These are phyloP conservation scores for Myriangium duriaei DNA, from an alignment of 2,329 filamentous ascomycete species.

Conservation along the genomic window DNA sequence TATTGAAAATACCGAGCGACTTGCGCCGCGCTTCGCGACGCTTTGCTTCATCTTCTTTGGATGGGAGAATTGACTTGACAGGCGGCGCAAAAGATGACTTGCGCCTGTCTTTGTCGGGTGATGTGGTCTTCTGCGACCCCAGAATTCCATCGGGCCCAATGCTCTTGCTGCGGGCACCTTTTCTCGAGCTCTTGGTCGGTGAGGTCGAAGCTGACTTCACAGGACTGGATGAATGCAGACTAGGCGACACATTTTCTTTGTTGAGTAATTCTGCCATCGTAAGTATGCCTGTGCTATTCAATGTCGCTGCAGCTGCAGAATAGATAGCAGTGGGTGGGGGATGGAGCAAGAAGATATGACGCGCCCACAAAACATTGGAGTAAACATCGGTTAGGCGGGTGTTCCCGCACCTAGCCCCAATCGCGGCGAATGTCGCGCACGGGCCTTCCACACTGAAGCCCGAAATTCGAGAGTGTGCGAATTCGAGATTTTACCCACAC, in stretches of 20 bases:
- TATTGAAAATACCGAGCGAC: conserved; percentile 50
- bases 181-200: conserved; percentile 39
- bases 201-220: conserved; percentile 13
- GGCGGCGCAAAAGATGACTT: conserved; percentile 43
- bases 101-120: conserved; percentile 46
- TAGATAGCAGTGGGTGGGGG: conserved; percentile 7
- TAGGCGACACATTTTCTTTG: conserved; percentile 25
- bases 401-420: neutral
- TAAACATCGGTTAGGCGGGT: conserved; percentile 6
- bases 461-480: conserved; percentile 10
- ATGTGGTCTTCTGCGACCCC: conserved; percentile 41
- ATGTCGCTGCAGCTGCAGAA: conserved; percentile 8
- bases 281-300: conserved; percentile 7
- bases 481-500: conserved; percentile 3
- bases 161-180: conserved; percentile 88
- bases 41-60: conserved; percentile 47
- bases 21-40: conserved; percentile 82
- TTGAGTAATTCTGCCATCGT: conserved; percentile 15
- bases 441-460: conserved; percentile 7
- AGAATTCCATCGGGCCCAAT: conserved; percentile 74
- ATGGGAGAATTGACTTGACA: conserved; percentile 43
- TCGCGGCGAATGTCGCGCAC: conserved; percentile 3
- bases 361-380: conserved; percentile 9
- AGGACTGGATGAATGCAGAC: conserved; percentile 16
- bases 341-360: conserved; percentile 9